phyloP scores from a whole-genome alignment of 129 eudicot species.

The Ambrosia artemisiifolia region DNA sequence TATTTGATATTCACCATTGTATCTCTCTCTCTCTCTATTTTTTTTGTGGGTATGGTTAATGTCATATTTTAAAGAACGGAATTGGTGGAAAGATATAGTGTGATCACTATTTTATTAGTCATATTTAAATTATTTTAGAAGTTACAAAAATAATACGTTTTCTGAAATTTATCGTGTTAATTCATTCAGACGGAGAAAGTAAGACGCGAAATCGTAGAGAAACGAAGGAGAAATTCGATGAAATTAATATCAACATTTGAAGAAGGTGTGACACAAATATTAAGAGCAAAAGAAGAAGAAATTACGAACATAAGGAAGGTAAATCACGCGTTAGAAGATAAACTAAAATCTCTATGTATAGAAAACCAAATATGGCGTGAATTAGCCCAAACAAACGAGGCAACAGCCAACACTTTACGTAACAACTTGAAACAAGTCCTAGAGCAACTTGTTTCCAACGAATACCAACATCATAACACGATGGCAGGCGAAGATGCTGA shows the following conservation, averaged over 20 bases:
- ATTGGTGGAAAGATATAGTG: too few relatives aligned
- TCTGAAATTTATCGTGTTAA: neutral
- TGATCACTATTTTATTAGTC: too few relatives aligned
- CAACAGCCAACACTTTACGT: constrained; percentile 59
- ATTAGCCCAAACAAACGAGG: constrained; percentile 65
- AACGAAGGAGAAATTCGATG: neutral
- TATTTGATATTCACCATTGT: too few relatives aligned
- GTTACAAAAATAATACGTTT: too few relatives aligned
- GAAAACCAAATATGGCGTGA: constrained; percentile 70
- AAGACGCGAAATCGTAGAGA: neutral
- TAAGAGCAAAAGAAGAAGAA: constrained; percentile 51
- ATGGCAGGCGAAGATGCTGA: neutral
- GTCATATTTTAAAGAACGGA: too few relatives aligned
- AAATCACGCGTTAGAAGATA: constrained; percentile 51
- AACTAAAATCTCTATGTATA: constrained; percentile 42
- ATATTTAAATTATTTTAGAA: too few relatives aligned
- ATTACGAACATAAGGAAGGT: constrained; percentile 41
- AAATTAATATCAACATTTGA: neutral
- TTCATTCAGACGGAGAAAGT: neutral
- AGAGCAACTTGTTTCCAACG: constrained; percentile 23
- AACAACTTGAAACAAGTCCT: constrained; percentile 53
- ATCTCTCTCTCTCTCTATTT: too few relatives aligned
- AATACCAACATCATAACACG: constrained; percentile 4
- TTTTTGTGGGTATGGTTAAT: too few relatives aligned
- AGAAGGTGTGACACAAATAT: constrained; percentile 16